Conservation (phyloP, 2,329 filamentous ascomycete genomes). For the Pestalotiopsis sp. region DNA sequence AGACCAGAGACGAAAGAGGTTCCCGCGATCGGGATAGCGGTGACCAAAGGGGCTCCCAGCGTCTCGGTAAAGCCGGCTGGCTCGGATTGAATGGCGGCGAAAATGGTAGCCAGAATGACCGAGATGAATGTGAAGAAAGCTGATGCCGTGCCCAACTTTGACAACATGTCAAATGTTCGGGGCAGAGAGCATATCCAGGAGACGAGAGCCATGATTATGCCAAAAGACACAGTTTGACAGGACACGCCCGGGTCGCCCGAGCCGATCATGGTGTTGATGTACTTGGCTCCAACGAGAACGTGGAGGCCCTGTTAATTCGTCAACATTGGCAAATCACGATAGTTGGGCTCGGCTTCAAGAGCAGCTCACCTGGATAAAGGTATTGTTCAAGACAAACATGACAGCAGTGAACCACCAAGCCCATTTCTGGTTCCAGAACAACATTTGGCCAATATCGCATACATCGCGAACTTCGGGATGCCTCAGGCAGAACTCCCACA, state of each 20-base stretch:
- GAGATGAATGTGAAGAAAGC: slow-evolving; percentile 90
- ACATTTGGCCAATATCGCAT: slow-evolving; percentile 92
- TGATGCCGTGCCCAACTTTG: slow-evolving; percentile 75
- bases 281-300: slow-evolving; percentile 81
- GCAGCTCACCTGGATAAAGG: slow-evolving; percentile 70
- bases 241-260: slow-evolving; percentile 56
- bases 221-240: slow-evolving; percentile 78
- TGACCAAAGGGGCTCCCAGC: slow-evolving; percentile 65
- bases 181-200: slow-evolving; percentile 81
- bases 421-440: slow-evolving; percentile 83
- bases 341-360: background rate
- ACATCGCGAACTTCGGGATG: slow-evolving; percentile 92
- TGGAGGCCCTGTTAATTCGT: slow-evolving; percentile 62
- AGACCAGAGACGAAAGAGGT: slow-evolving; percentile 82
- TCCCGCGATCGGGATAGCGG: slow-evolving; percentile 64
- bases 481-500: slow-evolving; percentile 78
- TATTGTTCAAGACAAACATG: slow-evolving; percentile 95
- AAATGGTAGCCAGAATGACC: slow-evolving; percentile 80
- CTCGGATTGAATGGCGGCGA: slow-evolving; percentile 73
- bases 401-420: slow-evolving; percentile 69
- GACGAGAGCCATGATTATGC: slow-evolving; percentile 70
- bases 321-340: too few species aligned
- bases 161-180: slow-evolving; percentile 78
- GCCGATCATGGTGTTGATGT: slow-evolving; percentile 83
- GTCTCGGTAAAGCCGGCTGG: slow-evolving; percentile 65